Base-by-base conservation (phyloP, 352 stramenopile genomes). In the Phytophthora litchii region DNA sequence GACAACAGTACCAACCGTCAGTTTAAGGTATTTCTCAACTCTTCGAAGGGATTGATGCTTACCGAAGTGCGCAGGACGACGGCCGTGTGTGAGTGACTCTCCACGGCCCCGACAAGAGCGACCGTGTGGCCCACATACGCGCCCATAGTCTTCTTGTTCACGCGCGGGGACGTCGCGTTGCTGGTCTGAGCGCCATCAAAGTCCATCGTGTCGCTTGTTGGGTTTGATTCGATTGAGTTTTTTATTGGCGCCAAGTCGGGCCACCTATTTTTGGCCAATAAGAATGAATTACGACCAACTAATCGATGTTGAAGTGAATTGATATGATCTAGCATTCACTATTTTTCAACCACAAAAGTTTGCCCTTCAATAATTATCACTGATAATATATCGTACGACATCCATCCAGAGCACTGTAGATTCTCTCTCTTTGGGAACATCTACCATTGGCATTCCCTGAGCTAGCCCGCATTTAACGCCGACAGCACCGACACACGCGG, bases 61-160 rank as follows among this genome's bases (percentile, higher is more conserved):
- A 92, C 83, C 47, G 83, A 93, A 9, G 85, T 79, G 53, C 85
- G 85, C 49, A 95, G 60, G 20, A 88, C 70, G 3, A 92, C 86
- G 3, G 74, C 76, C 14, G 79, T 92, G 14, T 76, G 83, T 68
- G 71, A 80, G 67, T 91, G 79, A 59, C 78, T 91, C 61, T 92
- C 78, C 13, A 95, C 78, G 19, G 73, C 69, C 3, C 83, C 86
- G 5, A 95, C 86, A 5, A 95, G 76, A 44, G 86, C 76, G 8
- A 95, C 86, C 0, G 83, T 91, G 51, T 81, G 74, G 19, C 82
- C 80, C 20, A 88, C 48, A 55, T 89, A 91, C 8, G 64, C 65
- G 36, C 65, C 57, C 64, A 95, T 74, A 1, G 70, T 76, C 65
- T 82, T 81, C 72, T 92, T 92, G 73, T 95, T 95, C 48, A 95